A percentile compares a stretch with the other conserved stretches of the same genome.
Conservation (phyloP, 208 protist species). For the Spongospora subterranea region DNA sequence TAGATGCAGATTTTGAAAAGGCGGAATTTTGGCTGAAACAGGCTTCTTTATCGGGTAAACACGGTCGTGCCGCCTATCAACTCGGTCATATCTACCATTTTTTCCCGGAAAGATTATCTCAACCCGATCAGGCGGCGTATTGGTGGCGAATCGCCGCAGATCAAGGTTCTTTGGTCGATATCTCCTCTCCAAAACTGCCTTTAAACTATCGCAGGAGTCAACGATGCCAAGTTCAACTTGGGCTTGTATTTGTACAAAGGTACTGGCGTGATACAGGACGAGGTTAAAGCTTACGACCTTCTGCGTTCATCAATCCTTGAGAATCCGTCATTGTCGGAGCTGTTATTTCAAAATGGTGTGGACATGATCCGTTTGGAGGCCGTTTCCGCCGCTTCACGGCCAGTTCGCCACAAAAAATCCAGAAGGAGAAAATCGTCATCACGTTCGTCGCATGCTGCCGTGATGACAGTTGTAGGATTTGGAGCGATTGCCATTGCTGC, state of each 20-base stretch:
- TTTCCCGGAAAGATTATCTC: background rate
- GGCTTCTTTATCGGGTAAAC: background rate
- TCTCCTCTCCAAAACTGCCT: background rate
- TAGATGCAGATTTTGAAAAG: background rate
- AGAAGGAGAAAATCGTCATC: no score
- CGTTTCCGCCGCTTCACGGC: no score
- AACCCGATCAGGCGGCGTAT: background rate
- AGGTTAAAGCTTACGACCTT: background rate
- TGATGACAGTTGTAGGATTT: no score
- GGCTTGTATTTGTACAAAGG: slow-evolving; percentile 25
- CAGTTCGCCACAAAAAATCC: no score
- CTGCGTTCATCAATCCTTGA: background rate
- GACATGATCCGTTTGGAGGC: background rate
- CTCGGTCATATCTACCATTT: slow-evolving; percentile 37
- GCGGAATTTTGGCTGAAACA: background rate
- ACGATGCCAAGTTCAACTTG: slow-evolving; percentile 10
- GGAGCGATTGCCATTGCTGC: no score
- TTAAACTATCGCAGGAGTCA: background rate
- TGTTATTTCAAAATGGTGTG: slow-evolving; percentile 24
- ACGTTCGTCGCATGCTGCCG: no score
- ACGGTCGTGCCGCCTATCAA: background rate
- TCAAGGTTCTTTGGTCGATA: background rate
- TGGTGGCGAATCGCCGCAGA: background rate
- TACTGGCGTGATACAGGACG: background rate
- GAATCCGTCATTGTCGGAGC: background rate